Conservation (phyloP, 176 grass and related monocot species). For the Metroxylon sagu region DNA sequence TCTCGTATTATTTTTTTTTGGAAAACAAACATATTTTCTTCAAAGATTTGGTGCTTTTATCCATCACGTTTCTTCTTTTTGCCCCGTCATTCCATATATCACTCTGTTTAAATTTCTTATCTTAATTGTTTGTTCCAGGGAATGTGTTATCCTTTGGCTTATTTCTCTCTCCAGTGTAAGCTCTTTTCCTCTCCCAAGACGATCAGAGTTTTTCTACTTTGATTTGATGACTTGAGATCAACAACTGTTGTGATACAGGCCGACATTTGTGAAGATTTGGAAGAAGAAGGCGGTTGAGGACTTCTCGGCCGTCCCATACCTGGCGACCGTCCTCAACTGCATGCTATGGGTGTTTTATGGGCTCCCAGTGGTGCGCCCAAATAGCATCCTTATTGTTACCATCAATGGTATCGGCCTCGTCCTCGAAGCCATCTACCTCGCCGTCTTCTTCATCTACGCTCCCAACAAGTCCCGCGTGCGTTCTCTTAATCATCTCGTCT, state of each 20-base stretch:
- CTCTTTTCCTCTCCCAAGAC: no score
- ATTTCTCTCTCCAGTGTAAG: slow-evolving; percentile 76
- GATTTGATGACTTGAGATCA: no score
- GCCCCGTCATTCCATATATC: no score
- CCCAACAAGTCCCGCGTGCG: slow-evolving; percentile 32
- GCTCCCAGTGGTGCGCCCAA: slow-evolving; percentile 65
- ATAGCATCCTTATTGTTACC: slow-evolving; percentile 76
- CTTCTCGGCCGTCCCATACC: slow-evolving; percentile 61
- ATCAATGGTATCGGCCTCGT: slow-evolving; percentile 70
- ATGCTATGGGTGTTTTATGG: slow-evolving; percentile 83
- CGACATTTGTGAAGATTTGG: slow-evolving; percentile 47
- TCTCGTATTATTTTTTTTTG: no score
- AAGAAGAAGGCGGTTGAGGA: slow-evolving; percentile 56
- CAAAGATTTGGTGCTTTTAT: no score
- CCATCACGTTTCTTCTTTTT: no score
- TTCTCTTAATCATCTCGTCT: no score
- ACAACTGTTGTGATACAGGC: slow-evolving; percentile 17
- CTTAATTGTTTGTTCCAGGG: slow-evolving; percentile 14
- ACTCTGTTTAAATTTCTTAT: no score
- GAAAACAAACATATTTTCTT: no score
- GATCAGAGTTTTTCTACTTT: no score
- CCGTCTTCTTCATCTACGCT: slow-evolving; percentile 49
- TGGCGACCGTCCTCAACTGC: slow-evolving; percentile 87
- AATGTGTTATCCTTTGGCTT: slow-evolving; percentile 76
- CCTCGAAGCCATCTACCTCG: slow-evolving; percentile 54